A percentile compares a stretch with the other conserved stretches of the same genome.
phyloP scores from a whole-genome alignment of 371 early-diverging fungal species.

The Saksenaea vasiformis region DNA sequence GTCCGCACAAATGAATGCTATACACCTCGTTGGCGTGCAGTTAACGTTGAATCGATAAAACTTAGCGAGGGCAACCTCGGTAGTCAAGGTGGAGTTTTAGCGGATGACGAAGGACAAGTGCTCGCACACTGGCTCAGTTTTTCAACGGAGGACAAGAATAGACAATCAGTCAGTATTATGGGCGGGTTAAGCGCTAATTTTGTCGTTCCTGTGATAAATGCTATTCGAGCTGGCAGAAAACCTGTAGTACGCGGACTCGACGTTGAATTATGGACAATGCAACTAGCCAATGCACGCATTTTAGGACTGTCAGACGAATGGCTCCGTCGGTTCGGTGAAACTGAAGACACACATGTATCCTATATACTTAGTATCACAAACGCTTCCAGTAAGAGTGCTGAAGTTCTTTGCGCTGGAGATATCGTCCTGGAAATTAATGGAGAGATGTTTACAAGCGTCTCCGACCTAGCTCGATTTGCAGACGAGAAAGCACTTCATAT shows the following conservation, averaged over 20 bases:
- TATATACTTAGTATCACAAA: constrained; percentile 70
- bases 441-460: constrained; percentile 59
- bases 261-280: constrained; percentile 78
- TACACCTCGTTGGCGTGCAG: constrained; percentile 69
- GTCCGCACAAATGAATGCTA: constrained; percentile 62
- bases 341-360: constrained; percentile 57
- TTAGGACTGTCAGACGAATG: constrained; percentile 78
- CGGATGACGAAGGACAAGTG: constrained; percentile 67
- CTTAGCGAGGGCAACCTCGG: constrained; percentile 61
- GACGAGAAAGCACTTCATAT: constrained; percentile 28
- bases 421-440: constrained; percentile 77
- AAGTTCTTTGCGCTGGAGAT: constrained; percentile 75
- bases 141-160: constrained; percentile 59
- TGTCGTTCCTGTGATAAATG: constrained; percentile 36
- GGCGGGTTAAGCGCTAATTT: constrained; percentile 52
- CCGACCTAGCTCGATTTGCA: constrained; percentile 54
- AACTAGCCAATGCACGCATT: constrained; percentile 75
- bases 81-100: constrained; percentile 71
- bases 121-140: constrained; percentile 80
- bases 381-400: constrained; percentile 52
- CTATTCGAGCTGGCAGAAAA: constrained; percentile 31
- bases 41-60: constrained; percentile 77
- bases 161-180: constrained; percentile 44
- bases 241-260: constrained; percentile 59
- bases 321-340: constrained; percentile 64